These are phyloP conservation scores for Fonsecaea nubica DNA, from an alignment of 2,329 filamentous ascomycete genomes.

Conservation along the genomic window DNA sequence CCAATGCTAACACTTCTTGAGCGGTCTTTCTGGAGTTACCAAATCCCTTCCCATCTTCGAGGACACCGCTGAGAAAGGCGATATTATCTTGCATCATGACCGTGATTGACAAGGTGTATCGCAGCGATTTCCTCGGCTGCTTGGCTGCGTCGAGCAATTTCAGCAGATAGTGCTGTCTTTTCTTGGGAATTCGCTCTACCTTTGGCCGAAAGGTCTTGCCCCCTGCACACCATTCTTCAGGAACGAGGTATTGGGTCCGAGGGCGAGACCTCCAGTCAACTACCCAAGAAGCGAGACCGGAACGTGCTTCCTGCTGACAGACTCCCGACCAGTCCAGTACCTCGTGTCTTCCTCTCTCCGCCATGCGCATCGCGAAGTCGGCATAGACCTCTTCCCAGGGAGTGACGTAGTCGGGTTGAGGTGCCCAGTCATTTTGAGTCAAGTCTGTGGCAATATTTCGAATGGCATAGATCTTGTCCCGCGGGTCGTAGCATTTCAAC, in stretches of 20 bases:
- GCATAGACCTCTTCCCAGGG: slow-evolving; percentile 28
- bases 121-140: slow-evolving; percentile 10
- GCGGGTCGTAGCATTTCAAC: slow-evolving; percentile 27
- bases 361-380: slow-evolving; percentile 23
- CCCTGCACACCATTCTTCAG: slow-evolving; percentile 21
- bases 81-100: slow-evolving; percentile 22
- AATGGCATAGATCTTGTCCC: slow-evolving; percentile 30
- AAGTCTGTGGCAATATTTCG: slow-evolving; percentile 28
- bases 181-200: slow-evolving; percentile 22
- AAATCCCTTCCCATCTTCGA: background rate
- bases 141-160: slow-evolving; percentile 11
- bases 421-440: slow-evolving; percentile 19
- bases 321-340: slow-evolving; percentile 22
- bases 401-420: slow-evolving; percentile 23
- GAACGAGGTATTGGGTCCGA: slow-evolving; percentile 17
- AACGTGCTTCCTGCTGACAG: slow-evolving; percentile 14
- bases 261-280: slow-evolving; percentile 25
- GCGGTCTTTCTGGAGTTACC: background rate
- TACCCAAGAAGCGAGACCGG: slow-evolving; percentile 24
- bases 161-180: slow-evolving; percentile 11
- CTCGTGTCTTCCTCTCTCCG: slow-evolving; percentile 12
- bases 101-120: slow-evolving; percentile 17
- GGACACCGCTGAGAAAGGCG: slow-evolving; percentile 17
- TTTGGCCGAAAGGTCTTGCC: slow-evolving; percentile 18
- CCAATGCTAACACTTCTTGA: slow-evolving; percentile 7